phyloP scores from a whole-genome alignment of 2,329 filamentous ascomycete species.

The Exophiala xenobiotica region DNA sequence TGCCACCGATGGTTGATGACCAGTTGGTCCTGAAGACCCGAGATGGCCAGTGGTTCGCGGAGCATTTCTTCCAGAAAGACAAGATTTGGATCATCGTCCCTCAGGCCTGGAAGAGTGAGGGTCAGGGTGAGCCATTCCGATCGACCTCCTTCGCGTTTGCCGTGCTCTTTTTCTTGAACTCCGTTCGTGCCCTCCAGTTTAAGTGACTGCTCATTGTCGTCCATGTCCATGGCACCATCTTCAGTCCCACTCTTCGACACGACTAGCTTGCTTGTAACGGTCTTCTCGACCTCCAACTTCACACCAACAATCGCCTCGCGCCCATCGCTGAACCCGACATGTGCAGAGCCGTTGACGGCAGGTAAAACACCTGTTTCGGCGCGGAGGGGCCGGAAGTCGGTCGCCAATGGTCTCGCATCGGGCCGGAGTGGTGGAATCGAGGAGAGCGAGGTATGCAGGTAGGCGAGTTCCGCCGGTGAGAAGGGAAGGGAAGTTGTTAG shows the following conservation, averaged over 20 bases:
- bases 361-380: slow-evolving; percentile 91
- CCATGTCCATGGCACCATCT: slow-evolving; percentile 19
- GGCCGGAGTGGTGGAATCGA: slow-evolving; percentile 82
- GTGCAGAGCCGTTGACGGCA: slow-evolving; percentile 84
- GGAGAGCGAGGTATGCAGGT: slow-evolving; percentile 83
- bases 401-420: slow-evolving; percentile 70
- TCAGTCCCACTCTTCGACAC: slow-evolving; percentile 24
- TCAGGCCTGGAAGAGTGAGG: slow-evolving; percentile 85
- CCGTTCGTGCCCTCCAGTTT: too few species aligned
- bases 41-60: slow-evolving; percentile 67
- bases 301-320: slow-evolving; percentile 94
- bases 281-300: slow-evolving; percentile 90
- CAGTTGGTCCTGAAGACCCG: slow-evolving; percentile 60
- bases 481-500: slow-evolving; percentile 56
- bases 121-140: slow-evolving; percentile 83
- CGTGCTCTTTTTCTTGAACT: slow-evolving; percentile 34
- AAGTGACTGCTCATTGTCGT: too few species aligned
- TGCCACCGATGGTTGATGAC: slow-evolving; percentile 90
- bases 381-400: slow-evolving; percentile 84
- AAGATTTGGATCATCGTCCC: slow-evolving; percentile 87
- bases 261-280: slow-evolving; percentile 33
- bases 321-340: slow-evolving; percentile 91
- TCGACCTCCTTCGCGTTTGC: slow-evolving; percentile 40
- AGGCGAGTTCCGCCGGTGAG: slow-evolving; percentile 93
- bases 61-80: slow-evolving; percentile 87